Percentiles rank a stretch among this genome's conserved stretches.
Conservation (phyloP, 805 yeast species). For the Candida montana region DNA sequence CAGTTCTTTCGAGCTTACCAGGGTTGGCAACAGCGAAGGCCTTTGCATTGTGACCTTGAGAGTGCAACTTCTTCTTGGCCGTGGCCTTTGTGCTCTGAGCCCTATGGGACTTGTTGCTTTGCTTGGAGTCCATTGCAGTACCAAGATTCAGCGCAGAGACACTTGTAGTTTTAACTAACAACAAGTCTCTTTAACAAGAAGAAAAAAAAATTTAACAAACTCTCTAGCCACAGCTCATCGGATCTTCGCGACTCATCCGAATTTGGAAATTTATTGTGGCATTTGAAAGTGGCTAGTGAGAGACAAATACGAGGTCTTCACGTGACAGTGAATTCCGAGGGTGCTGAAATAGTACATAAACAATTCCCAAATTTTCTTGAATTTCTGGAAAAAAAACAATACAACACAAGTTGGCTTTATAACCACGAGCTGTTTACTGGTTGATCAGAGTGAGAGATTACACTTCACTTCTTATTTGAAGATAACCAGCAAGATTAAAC, state of each 20-base stretch:
- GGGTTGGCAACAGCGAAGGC: constrained; percentile 85
- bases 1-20: constrained; percentile 77
- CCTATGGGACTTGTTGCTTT: constrained; percentile 80
- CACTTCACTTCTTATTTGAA: too few relatives aligned
- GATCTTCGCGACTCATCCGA: background rate
- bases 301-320: background rate
- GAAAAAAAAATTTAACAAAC: constrained; percentile 5
- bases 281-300: background rate
- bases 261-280: background rate
- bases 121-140: constrained; percentile 38
- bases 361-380: background rate
- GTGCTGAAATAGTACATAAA: constrained; percentile 1
- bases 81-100: constrained; percentile 47
- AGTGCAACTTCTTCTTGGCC: constrained; percentile 82
- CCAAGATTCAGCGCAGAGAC: too few relatives aligned
- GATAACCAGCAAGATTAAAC: too few relatives aligned
- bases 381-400: background rate
- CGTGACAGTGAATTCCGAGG: constrained; percentile 1
- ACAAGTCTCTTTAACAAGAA: too few relatives aligned
- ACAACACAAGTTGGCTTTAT: too few relatives aligned
- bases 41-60: constrained; percentile 79
- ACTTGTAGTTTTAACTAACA: too few relatives aligned
- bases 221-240: background rate
- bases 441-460: too few relatives aligned
- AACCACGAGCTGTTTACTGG: too few relatives aligned